Conservation (phyloP, 2,329 filamentous ascomycete genomes). For the Neoarthrinium moseri region DNA sequence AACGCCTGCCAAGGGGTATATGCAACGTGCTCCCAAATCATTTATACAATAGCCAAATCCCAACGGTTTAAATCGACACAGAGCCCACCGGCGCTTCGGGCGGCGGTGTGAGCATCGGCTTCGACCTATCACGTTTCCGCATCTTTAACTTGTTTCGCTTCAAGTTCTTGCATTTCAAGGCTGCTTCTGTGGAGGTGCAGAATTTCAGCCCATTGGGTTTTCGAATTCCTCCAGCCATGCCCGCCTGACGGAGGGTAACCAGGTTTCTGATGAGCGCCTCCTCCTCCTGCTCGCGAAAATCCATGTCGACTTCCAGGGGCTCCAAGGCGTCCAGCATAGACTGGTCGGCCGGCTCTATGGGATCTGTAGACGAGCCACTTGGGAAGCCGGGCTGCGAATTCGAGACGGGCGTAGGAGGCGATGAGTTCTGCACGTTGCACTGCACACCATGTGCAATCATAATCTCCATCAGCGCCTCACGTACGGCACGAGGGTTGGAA, state of each 20-base stretch:
- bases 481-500: conserved; percentile 17
- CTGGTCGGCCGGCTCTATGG: conserved; percentile 8
- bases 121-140: conserved; percentile 15
- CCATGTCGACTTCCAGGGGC: conserved; percentile 21
- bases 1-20: conserved; percentile 9
- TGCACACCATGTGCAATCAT: conserved; percentile 29
- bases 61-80: not conserved
- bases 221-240: conserved; percentile 20
- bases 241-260: conserved; percentile 18
- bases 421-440: conserved; percentile 25
- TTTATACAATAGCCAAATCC: not conserved
- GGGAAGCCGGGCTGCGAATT: not conserved
- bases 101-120: not conserved
- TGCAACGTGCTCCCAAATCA: not conserved
- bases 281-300: conserved; percentile 16
- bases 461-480: conserved; percentile 18
- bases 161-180: conserved; percentile 25
- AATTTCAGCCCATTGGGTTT: conserved; percentile 22
- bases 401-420: not conserved
- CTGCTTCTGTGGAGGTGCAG: conserved; percentile 25
- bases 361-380: not conserved
- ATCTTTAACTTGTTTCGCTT: conserved; percentile 26
- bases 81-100: not conserved
- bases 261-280: conserved; percentile 15
- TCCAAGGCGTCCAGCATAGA: conserved; percentile 12